A percentile compares a stretch with the other conserved stretches of the same genome.
These are phyloP conservation scores for Dianthus caryophyllus DNA, from an alignment of 148 eudicot genomes.

Conservation along the genomic window DNA sequence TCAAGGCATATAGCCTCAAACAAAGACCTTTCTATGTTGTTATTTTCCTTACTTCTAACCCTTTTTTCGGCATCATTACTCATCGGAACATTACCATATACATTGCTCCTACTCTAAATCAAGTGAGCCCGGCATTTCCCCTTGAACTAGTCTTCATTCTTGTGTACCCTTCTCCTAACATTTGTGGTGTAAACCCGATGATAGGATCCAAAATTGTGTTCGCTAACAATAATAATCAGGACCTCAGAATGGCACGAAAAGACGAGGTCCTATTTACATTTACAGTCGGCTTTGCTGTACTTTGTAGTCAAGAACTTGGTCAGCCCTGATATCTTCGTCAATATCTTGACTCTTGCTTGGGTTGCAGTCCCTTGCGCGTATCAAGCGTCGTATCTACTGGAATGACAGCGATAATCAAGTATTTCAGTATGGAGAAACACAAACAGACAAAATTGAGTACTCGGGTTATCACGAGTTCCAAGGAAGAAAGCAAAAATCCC, in stretches of 20 bases:
- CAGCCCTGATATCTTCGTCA: slow-evolving; percentile 4
- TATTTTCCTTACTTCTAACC: not conserved
- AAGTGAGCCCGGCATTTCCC: not conserved
- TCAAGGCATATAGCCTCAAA: not conserved
- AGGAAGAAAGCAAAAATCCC: not conserved
- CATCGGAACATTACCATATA: not conserved
- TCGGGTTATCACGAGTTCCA: not conserved
- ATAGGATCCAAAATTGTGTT: slow-evolving; percentile 1
- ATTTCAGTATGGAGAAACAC: slow-evolving; percentile 6
- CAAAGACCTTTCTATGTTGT: not conserved
- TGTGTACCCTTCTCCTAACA: not conserved
- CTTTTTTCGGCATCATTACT: not conserved
- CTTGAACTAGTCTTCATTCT: not conserved
- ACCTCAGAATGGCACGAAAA: slow-evolving; percentile 19
- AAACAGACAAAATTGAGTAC: not conserved
- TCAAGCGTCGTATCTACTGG: slow-evolving; percentile 25
- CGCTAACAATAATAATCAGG: slow-evolving; percentile 5
- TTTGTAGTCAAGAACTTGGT: slow-evolving; percentile 2
- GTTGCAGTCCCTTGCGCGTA: slow-evolving; percentile 23
- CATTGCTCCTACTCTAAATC: not conserved
- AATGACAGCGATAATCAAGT: slow-evolving; percentile 4
- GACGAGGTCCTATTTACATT: slow-evolving; percentile 20
- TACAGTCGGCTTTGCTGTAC: slow-evolving; percentile 25
- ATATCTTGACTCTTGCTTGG: slow-evolving; percentile 30
- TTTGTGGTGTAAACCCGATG: not conserved